phyloP scores from a whole-genome alignment of 2,329 filamentous ascomycete genomes.

The Cryphonectria carpinicola region DNA sequence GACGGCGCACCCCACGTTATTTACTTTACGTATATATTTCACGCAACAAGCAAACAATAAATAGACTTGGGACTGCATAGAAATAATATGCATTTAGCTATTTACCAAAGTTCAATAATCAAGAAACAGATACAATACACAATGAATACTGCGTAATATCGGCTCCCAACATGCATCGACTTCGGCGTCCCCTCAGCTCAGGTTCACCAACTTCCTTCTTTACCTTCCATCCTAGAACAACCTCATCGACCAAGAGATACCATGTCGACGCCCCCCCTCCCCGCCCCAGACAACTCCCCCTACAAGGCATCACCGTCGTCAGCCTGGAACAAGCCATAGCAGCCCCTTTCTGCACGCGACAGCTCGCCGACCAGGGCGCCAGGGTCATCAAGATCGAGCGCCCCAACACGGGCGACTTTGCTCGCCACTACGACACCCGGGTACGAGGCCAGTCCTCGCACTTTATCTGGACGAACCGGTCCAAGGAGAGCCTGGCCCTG shows the following conservation, averaged over 20 bases:
- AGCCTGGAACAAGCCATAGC: constrained; percentile 59
- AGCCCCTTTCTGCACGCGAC: constrained; percentile 57
- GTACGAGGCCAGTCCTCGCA: constrained; percentile 55
- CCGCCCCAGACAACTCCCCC: constrained; percentile 3
- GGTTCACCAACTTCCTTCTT: neutral
- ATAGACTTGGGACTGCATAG: too few species aligned
- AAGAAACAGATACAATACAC: neutral
- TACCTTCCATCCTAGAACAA: neutral
- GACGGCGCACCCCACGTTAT: neutral
- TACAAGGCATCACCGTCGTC: constrained; percentile 52
- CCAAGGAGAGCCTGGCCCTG: constrained; percentile 56
- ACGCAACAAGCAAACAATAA: neutral
- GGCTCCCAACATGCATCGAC: constrained; percentile 7
- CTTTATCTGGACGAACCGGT: constrained; percentile 60
- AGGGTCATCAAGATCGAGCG: constrained; percentile 60
- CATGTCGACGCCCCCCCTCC: neutral
- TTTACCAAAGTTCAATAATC: too few species aligned
- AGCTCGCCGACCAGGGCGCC: constrained; percentile 57
- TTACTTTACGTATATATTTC: too few species aligned
- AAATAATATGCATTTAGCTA: too few species aligned
- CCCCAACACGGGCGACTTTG: constrained; percentile 56
- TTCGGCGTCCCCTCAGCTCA: neutral
- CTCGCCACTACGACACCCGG: constrained; percentile 53
- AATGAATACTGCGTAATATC: neutral
- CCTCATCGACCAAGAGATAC: neutral